Evolutionary conservation across 2,329 filamentous ascomycete genomes (phyloP), one percentile per base, ranked within the genome.

Genomic region (Fusarium udum): DNA sequence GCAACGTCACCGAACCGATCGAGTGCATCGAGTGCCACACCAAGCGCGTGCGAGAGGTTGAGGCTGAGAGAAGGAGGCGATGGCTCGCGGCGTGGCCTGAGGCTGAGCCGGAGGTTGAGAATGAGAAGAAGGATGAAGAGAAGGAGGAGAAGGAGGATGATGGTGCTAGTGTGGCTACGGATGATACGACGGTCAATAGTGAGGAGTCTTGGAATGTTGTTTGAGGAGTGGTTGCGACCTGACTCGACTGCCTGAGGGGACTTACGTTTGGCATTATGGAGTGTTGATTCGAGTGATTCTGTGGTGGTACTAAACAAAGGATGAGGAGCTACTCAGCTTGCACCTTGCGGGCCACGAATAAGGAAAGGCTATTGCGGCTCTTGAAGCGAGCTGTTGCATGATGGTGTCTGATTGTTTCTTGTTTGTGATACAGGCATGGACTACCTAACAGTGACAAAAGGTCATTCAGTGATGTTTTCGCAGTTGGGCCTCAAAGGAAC

Each of bases 1-100:
- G 64, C 4, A 31, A 34, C 7, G 37, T 42, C 4, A 32, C n/a
- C 3, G 64, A 69, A 12, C 3, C 12, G 2, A 26, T 67, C 14
- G 64, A 63, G 9, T 69, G 66, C 13, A 7, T 11, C 2, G 51
- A 37, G 0, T 69, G 66, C 16, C 16, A 36, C 12, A 24, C 15
- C 18, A 63, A 31, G 18, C 64, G 64, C 16, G 31, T 20, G 0
- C 14, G 15, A 7, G 58, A 69, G 2, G 11, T 36, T 1, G 51
- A 69, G 9, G 59, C 53, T 16, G 59, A 52, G 8, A 52, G 58
- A 16, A 24, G 24, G 9, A 53, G 51, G 20, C 28, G 52, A 3
- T 69, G 53, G 20, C 24, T 52, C 0, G 46, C 26, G 9, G 64
- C 65, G 9, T 69, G 65, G 67, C 53, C 45, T 26, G 40, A 40